Percentiles rank a stretch among this genome's conserved stretches.
Conservation (phyloP, 495 filamentous ascomycete genomes). For the Saxispiralis lemnorum region DNA sequence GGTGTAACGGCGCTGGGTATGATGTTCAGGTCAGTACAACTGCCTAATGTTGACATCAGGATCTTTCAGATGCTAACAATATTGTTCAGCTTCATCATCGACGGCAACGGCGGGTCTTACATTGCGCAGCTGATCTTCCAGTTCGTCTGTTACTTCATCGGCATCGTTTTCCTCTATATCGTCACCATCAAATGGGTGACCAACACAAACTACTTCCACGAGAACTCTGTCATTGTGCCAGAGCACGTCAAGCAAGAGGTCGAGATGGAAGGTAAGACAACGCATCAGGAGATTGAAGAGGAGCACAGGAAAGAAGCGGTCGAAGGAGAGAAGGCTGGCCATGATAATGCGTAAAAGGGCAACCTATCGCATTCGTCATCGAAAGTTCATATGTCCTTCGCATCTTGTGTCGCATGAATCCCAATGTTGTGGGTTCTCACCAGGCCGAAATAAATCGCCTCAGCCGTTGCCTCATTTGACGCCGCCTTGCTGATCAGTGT, state of each 20-base stretch:
- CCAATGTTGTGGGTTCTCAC: too few relatives aligned
- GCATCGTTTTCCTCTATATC: constrained; percentile 3
- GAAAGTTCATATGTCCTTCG: too few relatives aligned
- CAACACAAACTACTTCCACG: constrained; percentile 7
- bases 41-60: not conserved
- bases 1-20: not conserved
- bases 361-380: too few relatives aligned
- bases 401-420: too few relatives aligned
- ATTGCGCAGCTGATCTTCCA: not conserved
- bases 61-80: not conserved
- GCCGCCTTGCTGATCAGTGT: too few relatives aligned
- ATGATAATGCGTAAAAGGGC: too few relatives aligned
- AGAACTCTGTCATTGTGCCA: constrained; percentile 1
- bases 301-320: too few relatives aligned
- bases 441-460: too few relatives aligned
- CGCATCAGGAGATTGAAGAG: not conserved
- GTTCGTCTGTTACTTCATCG: not conserved
- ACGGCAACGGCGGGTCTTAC: constrained; percentile 5
- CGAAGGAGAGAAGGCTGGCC: too few relatives aligned
- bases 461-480: too few relatives aligned
- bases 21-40: not conserved
- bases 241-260: constrained; percentile 4
- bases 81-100: not conserved
- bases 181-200: constrained; percentile 4
- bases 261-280: not conserved